phyloP scores from a whole-genome alignment of 2,329 filamentous ascomycete species.

The Colletotrichum costaricense region DNA sequence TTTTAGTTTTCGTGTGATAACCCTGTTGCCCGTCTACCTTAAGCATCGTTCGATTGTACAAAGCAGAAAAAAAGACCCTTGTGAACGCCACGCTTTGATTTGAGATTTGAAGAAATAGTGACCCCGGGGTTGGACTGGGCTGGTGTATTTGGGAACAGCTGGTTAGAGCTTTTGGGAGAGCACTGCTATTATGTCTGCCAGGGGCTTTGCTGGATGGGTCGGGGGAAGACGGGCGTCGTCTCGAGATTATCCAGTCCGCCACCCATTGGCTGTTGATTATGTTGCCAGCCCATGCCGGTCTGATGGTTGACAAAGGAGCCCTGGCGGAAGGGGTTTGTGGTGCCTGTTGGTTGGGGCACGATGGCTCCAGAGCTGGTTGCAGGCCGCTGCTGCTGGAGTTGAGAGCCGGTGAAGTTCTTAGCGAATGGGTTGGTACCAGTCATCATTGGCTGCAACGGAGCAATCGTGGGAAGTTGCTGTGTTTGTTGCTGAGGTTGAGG shows the following conservation, averaged over 20 bases:
- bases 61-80: slow-evolving; percentile 36
- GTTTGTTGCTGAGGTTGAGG: slow-evolving; percentile 49
- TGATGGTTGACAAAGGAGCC: slow-evolving; percentile 89
- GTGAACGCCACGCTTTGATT: slow-evolving; percentile 48
- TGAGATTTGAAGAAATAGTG: slow-evolving; percentile 39
- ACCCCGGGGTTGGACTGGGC: slow-evolving; percentile 31
- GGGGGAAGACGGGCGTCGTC: slow-evolving; percentile 87
- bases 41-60: slow-evolving; percentile 29
- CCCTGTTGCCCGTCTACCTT: slow-evolving; percentile 40
- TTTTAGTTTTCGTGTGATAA: slow-evolving; percentile 26
- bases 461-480: slow-evolving; percentile 44
- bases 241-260: slow-evolving; percentile 82
- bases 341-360: slow-evolving; percentile 83
- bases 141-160: slow-evolving; percentile 11
- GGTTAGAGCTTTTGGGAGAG: not conserved
- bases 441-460: slow-evolving; percentile 58
- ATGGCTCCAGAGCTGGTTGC: slow-evolving; percentile 62
- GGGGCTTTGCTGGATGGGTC: slow-evolving; percentile 74
- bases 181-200: slow-evolving; percentile 60
- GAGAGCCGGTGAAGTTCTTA: slow-evolving; percentile 51
- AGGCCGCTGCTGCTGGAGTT: slow-evolving; percentile 54
- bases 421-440: slow-evolving; percentile 73
- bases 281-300: slow-evolving; percentile 91
- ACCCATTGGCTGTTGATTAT: slow-evolving; percentile 81
- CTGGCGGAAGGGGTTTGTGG: slow-evolving; percentile 95